Evolutionary conservation across 1,284 basidiomycete species (phyloP).

Genomic region (Microbotryum intermedium): DNA sequence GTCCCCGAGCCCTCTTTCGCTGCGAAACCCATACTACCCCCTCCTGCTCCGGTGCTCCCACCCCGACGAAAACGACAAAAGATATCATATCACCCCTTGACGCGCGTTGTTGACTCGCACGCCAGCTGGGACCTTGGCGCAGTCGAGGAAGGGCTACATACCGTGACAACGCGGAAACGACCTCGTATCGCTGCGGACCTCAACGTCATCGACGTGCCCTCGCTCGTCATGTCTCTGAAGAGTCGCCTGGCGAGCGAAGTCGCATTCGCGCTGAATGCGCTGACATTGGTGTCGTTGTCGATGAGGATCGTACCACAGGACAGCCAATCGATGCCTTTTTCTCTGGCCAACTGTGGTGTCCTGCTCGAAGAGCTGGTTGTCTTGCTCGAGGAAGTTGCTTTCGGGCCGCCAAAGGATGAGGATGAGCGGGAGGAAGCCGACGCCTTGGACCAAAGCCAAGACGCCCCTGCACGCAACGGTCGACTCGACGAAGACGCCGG

Average conservation of each 20-base stretch:
- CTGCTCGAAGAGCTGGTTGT: conserved; percentile 81
- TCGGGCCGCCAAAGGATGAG: conserved; percentile 47
- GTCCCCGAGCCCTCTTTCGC: neutral
- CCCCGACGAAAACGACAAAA: conserved; percentile 54
- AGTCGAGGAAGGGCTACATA: conserved; percentile 58
- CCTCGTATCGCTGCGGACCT: conserved; percentile 67
- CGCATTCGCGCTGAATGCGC: conserved; percentile 79
- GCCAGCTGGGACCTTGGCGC: conserved; percentile 73
- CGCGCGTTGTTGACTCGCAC: conserved; percentile 63
- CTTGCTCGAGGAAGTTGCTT: conserved; percentile 71
- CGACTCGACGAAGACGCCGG: neutral
- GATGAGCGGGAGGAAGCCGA: conserved; percentile 40
- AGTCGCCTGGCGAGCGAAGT: conserved; percentile 75
- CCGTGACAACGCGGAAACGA: conserved; percentile 48
- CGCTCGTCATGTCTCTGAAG: conserved; percentile 77
- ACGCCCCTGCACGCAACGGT: conserved; percentile 4
- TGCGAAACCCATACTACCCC: conserved; percentile 15
- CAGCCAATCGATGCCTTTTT: conserved; percentile 51
- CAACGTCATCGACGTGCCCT: conserved; percentile 80
- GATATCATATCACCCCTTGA: conserved; percentile 81
- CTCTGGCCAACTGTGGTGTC: conserved; percentile 66
- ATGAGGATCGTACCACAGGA: conserved; percentile 47
- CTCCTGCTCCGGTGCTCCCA: conserved; percentile 28
- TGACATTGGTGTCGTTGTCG: conserved; percentile 64
- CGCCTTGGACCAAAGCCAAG: conserved; percentile 1